Evolutionary conservation across 768 basidiomycete species (phyloP).

Genomic region (Phylloporus scabripes): DNA sequence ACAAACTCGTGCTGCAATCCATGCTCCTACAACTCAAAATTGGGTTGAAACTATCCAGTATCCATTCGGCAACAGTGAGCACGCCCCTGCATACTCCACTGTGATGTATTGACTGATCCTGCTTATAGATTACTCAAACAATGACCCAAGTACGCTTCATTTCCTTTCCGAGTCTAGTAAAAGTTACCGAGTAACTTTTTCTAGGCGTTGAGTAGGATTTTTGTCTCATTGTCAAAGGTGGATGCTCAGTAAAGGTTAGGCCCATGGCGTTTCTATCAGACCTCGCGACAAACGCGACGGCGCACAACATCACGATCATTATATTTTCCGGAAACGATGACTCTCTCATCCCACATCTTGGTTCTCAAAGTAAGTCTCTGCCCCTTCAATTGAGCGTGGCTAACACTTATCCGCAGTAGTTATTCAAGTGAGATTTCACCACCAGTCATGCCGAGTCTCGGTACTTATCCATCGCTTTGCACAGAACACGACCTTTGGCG

Average conservation of each 20-base stretch:
- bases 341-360: conserved; percentile 54
- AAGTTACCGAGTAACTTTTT: not conserved
- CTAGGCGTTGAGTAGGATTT: conserved; percentile 32
- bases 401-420: conserved; percentile 37
- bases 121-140: conserved; percentile 13
- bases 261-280: conserved; percentile 61
- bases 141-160: conserved; percentile 31
- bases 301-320: conserved; percentile 46
- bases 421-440: conserved; percentile 42
- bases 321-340: conserved; percentile 70
- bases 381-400: not conserved
- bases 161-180: not conserved
- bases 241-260: conserved; percentile 30
- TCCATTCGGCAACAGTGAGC: conserved; percentile 32
- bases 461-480: not conserved
- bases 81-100: not conserved
- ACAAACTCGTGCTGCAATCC: conserved; percentile 52
- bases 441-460: not conserved
- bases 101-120: not conserved
- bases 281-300: conserved; percentile 59
- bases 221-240: not conserved
- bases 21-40: conserved; percentile 58
- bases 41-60: conserved; percentile 35
- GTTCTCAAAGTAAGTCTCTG: conserved; percentile 49
- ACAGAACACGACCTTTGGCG: conserved; percentile 76